Evolutionary conservation across 768 basidiomycete genomes (phyloP).

Genomic region (Thelephora ganbajun): DNA sequence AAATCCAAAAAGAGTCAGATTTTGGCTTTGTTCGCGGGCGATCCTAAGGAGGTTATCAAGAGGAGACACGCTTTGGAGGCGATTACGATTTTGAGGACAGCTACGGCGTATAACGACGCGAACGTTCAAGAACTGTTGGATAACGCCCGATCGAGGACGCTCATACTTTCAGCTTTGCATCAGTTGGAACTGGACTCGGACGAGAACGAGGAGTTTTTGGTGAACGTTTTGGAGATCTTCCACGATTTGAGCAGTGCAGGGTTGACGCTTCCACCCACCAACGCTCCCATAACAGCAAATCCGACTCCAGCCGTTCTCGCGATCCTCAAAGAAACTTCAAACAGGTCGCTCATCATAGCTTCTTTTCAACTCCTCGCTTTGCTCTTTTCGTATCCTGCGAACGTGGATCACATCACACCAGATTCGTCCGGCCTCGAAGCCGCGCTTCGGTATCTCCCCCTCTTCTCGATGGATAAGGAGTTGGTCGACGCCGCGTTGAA

Average conservation of each 20-base stretch:
- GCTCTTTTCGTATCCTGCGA: constrained; percentile 47
- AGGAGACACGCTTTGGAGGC: constrained; percentile 76
- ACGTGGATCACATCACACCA: constrained; percentile 35
- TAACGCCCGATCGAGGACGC: constrained; percentile 46
- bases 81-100: constrained; percentile 77
- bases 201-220: constrained; percentile 55
- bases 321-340: constrained; percentile 42
- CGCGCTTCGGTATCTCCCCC: constrained; percentile 58
- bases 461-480: constrained; percentile 46
- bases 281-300: constrained; percentile 19
- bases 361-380: constrained; percentile 45
- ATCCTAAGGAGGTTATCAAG: constrained; percentile 35
- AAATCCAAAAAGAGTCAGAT: neutral
- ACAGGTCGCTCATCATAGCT: constrained; percentile 65
- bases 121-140: constrained; percentile 49
- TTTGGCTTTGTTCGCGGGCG: constrained; percentile 37
- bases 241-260: constrained; percentile 38
- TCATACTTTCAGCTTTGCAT: constrained; percentile 53
- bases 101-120: constrained; percentile 50
- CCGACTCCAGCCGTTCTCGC: constrained; percentile 44
- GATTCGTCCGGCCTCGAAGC: constrained; percentile 48
- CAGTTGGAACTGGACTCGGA: constrained; percentile 49
- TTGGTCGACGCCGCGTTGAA: constrained; percentile 62
- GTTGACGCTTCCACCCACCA: constrained; percentile 24
- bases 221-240: constrained; percentile 59